phyloP scores from a whole-genome alignment of 768 basidiomycete genomes.

The Russula abietina region DNA sequence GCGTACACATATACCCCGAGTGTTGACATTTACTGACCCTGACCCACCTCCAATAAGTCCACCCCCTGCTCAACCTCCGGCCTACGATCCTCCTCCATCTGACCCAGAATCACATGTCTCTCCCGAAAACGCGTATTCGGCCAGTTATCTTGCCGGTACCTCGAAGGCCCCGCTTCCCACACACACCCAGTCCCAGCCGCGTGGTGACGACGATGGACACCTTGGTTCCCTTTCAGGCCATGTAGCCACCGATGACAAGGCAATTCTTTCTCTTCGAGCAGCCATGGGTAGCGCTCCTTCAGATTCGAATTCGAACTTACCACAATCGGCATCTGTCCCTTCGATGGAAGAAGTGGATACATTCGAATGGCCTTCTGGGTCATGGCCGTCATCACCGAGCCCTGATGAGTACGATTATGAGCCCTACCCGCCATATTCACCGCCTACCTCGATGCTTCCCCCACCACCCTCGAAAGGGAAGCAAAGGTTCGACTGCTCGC shows the following conservation, averaged over 20 bases:
- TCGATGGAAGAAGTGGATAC: constrained; percentile 19
- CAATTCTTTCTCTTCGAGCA: constrained; percentile 31
- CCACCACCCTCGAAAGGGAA: constrained; percentile 23
- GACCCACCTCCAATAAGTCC: neutral
- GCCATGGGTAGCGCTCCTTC: constrained; percentile 25
- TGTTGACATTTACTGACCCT: neutral
- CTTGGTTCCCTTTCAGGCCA: constrained; percentile 28
- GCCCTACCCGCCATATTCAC: constrained; percentile 19
- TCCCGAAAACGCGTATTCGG: constrained; percentile 1
- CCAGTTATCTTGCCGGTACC: neutral
- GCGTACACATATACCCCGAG: neutral
- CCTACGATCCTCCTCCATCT: constrained; percentile 13
- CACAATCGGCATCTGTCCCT: constrained; percentile 11
- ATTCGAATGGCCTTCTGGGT: neutral
- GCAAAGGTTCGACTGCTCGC: constrained; percentile 19
- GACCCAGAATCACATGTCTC: constrained; percentile 5
- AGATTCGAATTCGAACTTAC: neutral
- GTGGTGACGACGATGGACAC: neutral
- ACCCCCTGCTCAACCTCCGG: constrained; percentile 18
- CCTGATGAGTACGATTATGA: constrained; percentile 1
- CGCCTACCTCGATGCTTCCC: constrained; percentile 16
- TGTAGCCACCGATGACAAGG: constrained; percentile 36
- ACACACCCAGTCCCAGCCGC: neutral
- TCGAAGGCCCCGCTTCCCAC: constrained; percentile 11
- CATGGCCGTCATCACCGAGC: constrained; percentile 4